phyloP scores from a whole-genome alignment of 805 yeast genomes.

The Lachancea sp. region DNA sequence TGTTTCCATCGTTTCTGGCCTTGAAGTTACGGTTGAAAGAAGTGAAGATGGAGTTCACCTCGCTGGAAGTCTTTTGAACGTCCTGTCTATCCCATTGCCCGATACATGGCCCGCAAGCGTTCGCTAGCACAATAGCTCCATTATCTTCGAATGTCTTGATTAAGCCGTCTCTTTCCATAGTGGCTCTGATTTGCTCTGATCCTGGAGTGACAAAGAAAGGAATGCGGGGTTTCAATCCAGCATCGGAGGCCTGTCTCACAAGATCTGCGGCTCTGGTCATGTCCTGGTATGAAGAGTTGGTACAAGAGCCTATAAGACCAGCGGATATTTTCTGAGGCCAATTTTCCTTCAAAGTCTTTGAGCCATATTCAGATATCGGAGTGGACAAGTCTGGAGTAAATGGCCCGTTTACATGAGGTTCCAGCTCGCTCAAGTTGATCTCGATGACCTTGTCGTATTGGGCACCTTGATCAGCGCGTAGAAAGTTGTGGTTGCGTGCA shows the following conservation, averaged over 20 bases:
- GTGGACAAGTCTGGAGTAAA: conserved; percentile 98
- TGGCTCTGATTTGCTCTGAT: conserved; percentile 95
- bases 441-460: conserved; percentile 91
- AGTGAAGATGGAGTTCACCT: conserved; percentile 84
- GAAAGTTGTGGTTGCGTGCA: conserved; percentile 46
- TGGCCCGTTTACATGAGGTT: conserved; percentile 96
- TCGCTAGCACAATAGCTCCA: conserved; percentile 90
- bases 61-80: conserved; percentile 54
- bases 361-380: conserved; percentile 76
- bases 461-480: conserved; percentile 81
- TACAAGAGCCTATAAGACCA: conserved; percentile 96
- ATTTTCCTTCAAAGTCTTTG: conserved; percentile 58
- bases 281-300: conserved; percentile 97
- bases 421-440: conserved; percentile 77
- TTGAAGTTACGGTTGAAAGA: conserved; percentile 97
- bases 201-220: conserved; percentile 97
- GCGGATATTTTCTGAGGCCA: conserved; percentile 89
- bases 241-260: conserved; percentile 77
- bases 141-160: conserved; percentile 70
- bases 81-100: conserved; percentile 98
- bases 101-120: conserved; percentile 99
- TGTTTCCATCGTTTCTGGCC: conserved; percentile 97
- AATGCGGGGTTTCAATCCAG: conserved; percentile 83
- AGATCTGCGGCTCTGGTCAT: conserved; percentile 94
- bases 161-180: conserved; percentile 92